Percentiles rank a stretch among this genome's conserved stretches.
phyloP scores from a whole-genome alignment of 345 rosid species.

The Odontarrhena argentea region DNA sequence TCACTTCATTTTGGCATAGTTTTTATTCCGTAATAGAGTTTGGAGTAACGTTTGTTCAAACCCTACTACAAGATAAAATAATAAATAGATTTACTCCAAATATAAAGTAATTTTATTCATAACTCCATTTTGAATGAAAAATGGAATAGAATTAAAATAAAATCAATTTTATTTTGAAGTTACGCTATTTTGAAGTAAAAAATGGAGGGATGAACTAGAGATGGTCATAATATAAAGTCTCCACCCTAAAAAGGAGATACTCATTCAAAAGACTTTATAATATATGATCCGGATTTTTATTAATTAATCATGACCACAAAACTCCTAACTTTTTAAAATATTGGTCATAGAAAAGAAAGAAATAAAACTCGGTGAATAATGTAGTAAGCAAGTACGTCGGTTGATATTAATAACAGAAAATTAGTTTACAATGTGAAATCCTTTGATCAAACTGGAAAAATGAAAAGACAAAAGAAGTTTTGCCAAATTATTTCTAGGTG shows the following conservation, averaged over 20 bases:
- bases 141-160: too few relatives aligned
- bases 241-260: background rate
- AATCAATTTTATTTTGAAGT: too few relatives aligned
- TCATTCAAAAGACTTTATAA: background rate
- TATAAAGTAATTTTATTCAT: too few relatives aligned
- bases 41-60: too few relatives aligned
- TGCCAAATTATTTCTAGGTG: slow-evolving; percentile 36
- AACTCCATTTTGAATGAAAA: too few relatives aligned
- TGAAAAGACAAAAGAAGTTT: slow-evolving; percentile 31
- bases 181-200: too few relatives aligned
- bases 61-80: too few relatives aligned
- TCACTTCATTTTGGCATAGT: too few relatives aligned
- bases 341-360: background rate
- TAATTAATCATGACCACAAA: background rate
- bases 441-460: slow-evolving; percentile 25
- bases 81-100: too few relatives aligned
- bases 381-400: slow-evolving; percentile 14
- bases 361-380: slow-evolving; percentile 6
- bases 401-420: slow-evolving; percentile 21
- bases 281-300: background rate
- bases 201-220: too few relatives aligned
- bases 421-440: slow-evolving; percentile 6
- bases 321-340: background rate
- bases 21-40: too few relatives aligned
- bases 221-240: too few relatives aligned